A percentile compares a stretch with the other conserved stretches of the same genome.
These are phyloP conservation scores for Wickerhamomyces xylosicus DNA, from an alignment of 805 yeast species.

Conservation along the genomic window DNA sequence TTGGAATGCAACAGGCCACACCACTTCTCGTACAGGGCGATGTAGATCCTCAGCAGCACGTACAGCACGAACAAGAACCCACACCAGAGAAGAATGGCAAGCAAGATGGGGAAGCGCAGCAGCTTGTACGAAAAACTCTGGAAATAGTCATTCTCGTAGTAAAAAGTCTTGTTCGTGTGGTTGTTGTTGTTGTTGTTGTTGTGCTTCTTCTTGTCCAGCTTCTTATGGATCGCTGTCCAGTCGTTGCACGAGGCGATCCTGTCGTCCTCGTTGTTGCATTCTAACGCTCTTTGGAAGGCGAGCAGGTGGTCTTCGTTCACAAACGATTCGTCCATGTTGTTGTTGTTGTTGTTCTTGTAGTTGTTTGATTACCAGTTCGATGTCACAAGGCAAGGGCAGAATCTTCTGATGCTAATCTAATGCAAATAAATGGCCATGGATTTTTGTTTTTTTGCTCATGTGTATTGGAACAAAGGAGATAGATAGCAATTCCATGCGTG, in stretches of 20 bases:
- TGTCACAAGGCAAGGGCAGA: no score
- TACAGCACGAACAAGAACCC: constrained; percentile 37
- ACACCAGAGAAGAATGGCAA: constrained; percentile 45
- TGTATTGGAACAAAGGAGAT: no score
- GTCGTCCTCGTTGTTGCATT: constrained; percentile 10
- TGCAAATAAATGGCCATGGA: no score
- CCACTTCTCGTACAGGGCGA: constrained; percentile 51
- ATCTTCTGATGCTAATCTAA: no score
- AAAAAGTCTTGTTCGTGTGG: constrained; percentile 1
- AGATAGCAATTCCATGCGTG: no score
- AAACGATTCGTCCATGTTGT: neutral
- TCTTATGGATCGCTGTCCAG: constrained; percentile 33
- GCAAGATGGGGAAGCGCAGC: constrained; percentile 57
- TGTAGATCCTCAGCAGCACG: constrained; percentile 43
- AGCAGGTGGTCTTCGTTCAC: neutral
- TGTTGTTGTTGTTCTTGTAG: no score
- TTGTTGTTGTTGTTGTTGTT: neutral
- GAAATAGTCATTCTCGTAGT: constrained; percentile 15
- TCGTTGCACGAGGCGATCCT: constrained; percentile 32
- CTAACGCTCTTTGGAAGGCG: neutral
- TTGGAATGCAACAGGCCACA: constrained; percentile 50
- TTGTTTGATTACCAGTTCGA: no score
- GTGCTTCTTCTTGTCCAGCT: constrained; percentile 5
- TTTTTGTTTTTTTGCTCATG: no score
- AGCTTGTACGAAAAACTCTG: constrained; percentile 34